phyloP scores from a whole-genome alignment of 2,329 filamentous ascomycete species.

The Xylaria sp. region DNA sequence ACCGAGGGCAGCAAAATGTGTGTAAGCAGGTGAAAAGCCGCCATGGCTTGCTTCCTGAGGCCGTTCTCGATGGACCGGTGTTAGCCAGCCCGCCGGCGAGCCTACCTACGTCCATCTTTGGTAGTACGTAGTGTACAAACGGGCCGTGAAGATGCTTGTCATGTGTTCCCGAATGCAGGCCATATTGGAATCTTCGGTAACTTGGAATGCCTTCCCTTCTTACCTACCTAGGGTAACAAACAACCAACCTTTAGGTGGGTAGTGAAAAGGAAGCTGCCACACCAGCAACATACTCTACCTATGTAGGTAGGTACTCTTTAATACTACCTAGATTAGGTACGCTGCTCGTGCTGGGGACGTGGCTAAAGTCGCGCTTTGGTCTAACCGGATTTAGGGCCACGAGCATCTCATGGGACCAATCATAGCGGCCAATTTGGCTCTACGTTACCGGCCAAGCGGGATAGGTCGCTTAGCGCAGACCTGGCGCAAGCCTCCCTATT shows the following conservation, averaged over 20 bases:
- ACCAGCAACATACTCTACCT: neutral
- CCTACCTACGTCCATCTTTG: neutral
- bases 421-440: conserved; percentile 10
- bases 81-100: conserved; percentile 22
- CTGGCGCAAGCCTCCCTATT: conserved; percentile 23
- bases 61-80: conserved; percentile 19
- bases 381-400: conserved; percentile 25
- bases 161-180: conserved; percentile 34
- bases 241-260: neutral
- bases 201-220: conserved; percentile 12
- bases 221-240: conserved; percentile 8
- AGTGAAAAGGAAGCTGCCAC: neutral
- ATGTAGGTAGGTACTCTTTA: neutral
- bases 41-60: conserved; percentile 16
- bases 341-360: neutral
- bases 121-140: conserved; percentile 24
- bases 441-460: conserved; percentile 34
- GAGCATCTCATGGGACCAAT: conserved; percentile 36
- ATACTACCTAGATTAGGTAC: neutral
- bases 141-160: conserved; percentile 37
- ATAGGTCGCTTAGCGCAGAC: conserved; percentile 29
- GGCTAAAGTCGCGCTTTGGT: conserved; percentile 13
- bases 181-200: conserved; percentile 33
- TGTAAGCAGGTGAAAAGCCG: conserved; percentile 24
- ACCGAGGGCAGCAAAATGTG: conserved; percentile 13